Evolutionary conservation across 192 early-diverging fungal species (phyloP), one percentile per base, ranked within the genome.

Genomic region (Coemansia sp.): DNA sequence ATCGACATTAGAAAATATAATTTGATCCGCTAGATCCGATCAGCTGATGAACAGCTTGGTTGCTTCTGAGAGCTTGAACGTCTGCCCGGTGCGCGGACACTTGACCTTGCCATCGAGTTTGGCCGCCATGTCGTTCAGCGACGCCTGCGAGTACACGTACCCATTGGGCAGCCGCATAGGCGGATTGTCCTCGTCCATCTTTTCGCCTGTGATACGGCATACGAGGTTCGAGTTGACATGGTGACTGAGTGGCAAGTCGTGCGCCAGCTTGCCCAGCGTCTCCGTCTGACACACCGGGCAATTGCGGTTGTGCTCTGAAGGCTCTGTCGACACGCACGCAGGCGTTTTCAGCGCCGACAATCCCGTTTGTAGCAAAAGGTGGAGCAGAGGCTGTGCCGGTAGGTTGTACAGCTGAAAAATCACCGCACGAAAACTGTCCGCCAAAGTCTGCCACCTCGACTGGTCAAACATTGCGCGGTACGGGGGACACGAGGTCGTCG

Each of bases 81-180:
- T 52, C 13, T 78, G 49, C 19, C 82, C 83, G 17, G 85, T 93
- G 21, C 87, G 69, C 17, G 91, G 89, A 62, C 91, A 93, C 21
- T 75, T 82, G 56, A 93, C 74, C 55, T 84, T 79, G 43, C 85
- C 87, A 64, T 81, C 69, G 34, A 84, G 77, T 55, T 67, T 83
- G n/a, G 55, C 61, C 1, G 85, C 83, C 84, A 91, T 87, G 7
- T 88, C 87, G 24, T 68, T 64, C 6, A 93, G 65, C 9, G 92
- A 86, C 81, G 85, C 70, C 24, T 74, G 74, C 9, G 92, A 94
- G 68, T 99, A 99, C 11, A 97, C 95, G 45, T 91, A 86, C 41
- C 96, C 96, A 76, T 99, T 98, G 18, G 95, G 96, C 50, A 98
- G 76, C 4, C 90, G 84, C 90, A 99, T 88, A 0, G 96, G 96